A percentile compares a stretch with the other conserved stretches of the same genome.
These are phyloP conservation scores for Candida wancherniae DNA, from an alignment of 805 yeast species.

Conservation along the genomic window DNA sequence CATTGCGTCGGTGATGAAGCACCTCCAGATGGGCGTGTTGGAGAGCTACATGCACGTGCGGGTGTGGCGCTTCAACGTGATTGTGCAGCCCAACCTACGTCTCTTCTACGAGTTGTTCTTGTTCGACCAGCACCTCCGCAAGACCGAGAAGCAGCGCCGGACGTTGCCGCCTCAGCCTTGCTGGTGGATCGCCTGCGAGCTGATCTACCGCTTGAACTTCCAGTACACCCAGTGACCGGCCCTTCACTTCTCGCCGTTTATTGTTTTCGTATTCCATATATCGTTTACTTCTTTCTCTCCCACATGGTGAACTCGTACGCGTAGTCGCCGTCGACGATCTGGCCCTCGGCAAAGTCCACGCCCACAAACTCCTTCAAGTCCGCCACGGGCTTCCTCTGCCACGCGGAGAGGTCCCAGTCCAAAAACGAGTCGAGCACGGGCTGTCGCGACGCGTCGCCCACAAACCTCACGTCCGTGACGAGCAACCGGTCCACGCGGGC, in stretches of 20 bases:
- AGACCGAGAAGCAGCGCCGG: too few species aligned
- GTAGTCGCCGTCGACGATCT: slow-evolving; percentile 40
- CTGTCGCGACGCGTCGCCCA: slow-evolving; percentile 20
- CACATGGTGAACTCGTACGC: slow-evolving; percentile 60
- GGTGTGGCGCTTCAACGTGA: slow-evolving; percentile 19
- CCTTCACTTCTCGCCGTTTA: neutral
- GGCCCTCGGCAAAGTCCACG: slow-evolving; percentile 21
- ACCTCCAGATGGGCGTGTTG: slow-evolving; percentile 9
- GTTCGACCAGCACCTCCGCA: slow-evolving; percentile 17
- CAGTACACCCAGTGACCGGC: slow-evolving; percentile 6
- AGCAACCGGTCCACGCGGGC: slow-evolving; percentile 50
- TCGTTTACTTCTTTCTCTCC: slow-evolving; percentile 28
- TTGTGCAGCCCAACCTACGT: slow-evolving; percentile 36
- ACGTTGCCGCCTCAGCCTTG: slow-evolving; percentile 1
- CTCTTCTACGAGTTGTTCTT: slow-evolving; percentile 26
- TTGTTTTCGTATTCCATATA: neutral
- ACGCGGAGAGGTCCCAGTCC: slow-evolving; percentile 25
- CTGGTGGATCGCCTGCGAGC: slow-evolving; percentile 15
- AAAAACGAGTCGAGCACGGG: slow-evolving; percentile 72
- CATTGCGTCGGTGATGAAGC: slow-evolving; percentile 13
- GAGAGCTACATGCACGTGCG: slow-evolving; percentile 13
- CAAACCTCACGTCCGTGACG: slow-evolving; percentile 57
- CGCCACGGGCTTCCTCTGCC: slow-evolving; percentile 32
- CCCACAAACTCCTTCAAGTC: slow-evolving; percentile 39
- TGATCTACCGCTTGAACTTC: slow-evolving; percentile 13